These are phyloP conservation scores for Hibiscus syriacus DNA, from an alignment of 345 rosid species.

Conservation along the genomic window DNA sequence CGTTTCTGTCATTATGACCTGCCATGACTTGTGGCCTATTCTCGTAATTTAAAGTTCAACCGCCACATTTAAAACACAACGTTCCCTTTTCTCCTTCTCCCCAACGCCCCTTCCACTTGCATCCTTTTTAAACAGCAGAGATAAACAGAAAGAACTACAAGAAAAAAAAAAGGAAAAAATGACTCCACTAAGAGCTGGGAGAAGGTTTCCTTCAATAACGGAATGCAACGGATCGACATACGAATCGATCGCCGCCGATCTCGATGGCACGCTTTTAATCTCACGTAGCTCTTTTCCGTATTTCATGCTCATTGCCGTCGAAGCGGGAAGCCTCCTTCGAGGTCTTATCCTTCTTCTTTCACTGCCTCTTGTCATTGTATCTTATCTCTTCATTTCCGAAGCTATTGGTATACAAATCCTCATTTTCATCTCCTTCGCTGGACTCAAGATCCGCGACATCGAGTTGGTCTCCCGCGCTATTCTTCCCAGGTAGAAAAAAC, in stretches of 20 bases:
- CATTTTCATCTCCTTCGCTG: conserved; percentile 71
- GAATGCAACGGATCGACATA: conserved; percentile 39
- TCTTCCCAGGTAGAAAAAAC: conserved; percentile 53
- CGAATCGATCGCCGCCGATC: conserved; percentile 79
- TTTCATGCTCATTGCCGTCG: conserved; percentile 85
- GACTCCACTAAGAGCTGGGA: conserved; percentile 4
- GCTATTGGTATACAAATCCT: conserved; percentile 84
- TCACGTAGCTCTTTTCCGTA: conserved; percentile 82
- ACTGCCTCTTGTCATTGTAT: conserved; percentile 51
- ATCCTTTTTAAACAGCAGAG: too few species aligned
- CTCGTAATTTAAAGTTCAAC: too few species aligned
- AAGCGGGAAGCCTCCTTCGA: conserved; percentile 87
- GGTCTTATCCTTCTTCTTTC: conserved; percentile 70
- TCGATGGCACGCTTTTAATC: conserved; percentile 81
- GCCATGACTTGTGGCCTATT: too few species aligned
- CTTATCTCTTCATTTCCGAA: conserved; percentile 75
- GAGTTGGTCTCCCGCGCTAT: conserved; percentile 87
- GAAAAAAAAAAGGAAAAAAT: too few species aligned
- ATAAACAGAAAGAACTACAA: too few species aligned
- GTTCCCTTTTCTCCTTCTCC: too few species aligned
- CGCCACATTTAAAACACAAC: too few species aligned
- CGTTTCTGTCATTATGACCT: too few species aligned
- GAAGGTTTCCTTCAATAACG: conserved; percentile 45
- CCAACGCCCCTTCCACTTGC: too few species aligned
- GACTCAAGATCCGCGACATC: conserved; percentile 82